Evolutionary conservation across 371 early-diverging fungal genomes (phyloP).

Genomic region (Apophysomyces variabilis): DNA sequence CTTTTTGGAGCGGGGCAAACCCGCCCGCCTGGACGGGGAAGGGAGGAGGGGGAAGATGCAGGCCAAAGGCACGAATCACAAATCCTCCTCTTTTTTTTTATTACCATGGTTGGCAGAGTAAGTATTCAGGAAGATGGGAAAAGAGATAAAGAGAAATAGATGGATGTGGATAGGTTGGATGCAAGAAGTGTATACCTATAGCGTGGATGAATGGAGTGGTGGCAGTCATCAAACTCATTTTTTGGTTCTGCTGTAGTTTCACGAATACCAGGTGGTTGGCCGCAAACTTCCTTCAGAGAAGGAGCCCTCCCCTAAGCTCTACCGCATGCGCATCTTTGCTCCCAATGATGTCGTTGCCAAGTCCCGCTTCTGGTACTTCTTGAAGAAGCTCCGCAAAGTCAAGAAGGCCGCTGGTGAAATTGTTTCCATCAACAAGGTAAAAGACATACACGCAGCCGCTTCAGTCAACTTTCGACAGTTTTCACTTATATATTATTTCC

Average conservation of each 20-base stretch:
- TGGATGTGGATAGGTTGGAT: neutral
- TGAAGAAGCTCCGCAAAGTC: slow-evolving; percentile 97
- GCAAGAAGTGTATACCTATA: neutral
- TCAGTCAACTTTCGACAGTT: neutral
- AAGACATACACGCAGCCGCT: neutral
- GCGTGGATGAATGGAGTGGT: neutral
- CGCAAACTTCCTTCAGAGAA: slow-evolving; percentile 90
- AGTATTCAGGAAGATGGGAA: neutral
- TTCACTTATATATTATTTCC: neutral
- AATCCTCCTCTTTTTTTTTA: slow-evolving; percentile 8
- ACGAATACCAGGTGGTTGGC: slow-evolving; percentile 63
- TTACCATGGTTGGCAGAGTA: slow-evolving; percentile 7
- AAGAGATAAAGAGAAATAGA: neutral
- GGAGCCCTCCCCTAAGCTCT: slow-evolving; percentile 94
- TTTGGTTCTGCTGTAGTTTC: slow-evolving; percentile 6
- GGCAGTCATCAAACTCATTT: neutral
- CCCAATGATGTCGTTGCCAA: slow-evolving; percentile 97
- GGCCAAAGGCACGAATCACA: slow-evolving; percentile 11
- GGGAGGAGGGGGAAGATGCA: slow-evolving; percentile 2
- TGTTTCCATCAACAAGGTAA: slow-evolving; percentile 92
- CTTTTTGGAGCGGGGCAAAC: neutral
- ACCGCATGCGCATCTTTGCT: slow-evolving; percentile 97
- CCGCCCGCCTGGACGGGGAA: slow-evolving; percentile 1
- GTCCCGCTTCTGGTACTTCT: slow-evolving; percentile 98
- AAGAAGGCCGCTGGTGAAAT: slow-evolving; percentile 97